Evolutionary conservation across 2,329 filamentous ascomycete genomes (phyloP).

Genomic region (Tolypocladium nubicola): DNA sequence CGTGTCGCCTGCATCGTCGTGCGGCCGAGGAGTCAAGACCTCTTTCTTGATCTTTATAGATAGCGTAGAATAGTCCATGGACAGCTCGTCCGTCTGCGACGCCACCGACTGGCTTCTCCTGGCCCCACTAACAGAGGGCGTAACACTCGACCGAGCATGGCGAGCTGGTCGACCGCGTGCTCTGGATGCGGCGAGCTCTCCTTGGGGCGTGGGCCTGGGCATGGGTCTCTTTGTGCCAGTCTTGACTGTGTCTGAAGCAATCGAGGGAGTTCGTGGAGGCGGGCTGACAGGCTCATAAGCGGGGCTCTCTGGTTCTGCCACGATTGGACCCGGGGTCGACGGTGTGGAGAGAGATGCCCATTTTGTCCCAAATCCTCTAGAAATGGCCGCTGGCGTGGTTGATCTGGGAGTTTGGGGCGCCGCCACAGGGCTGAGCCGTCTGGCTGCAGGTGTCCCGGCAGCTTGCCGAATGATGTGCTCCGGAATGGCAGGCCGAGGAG

Average conservation of each 20-base stretch:
- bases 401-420: slow-evolving; percentile 24
- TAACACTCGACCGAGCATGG: slow-evolving; percentile 21
- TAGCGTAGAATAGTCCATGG: slow-evolving; percentile 29
- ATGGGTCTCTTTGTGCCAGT: slow-evolving; percentile 20
- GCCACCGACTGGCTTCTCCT: slow-evolving; percentile 34
- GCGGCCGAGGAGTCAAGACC: slow-evolving; percentile 40
- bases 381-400: slow-evolving; percentile 16
- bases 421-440: slow-evolving; percentile 18
- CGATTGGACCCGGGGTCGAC: slow-evolving; percentile 39
- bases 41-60: slow-evolving; percentile 47
- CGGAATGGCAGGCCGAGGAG: slow-evolving; percentile 26
- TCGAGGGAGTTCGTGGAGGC: slow-evolving; percentile 26
- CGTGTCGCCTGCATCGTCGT: slow-evolving; percentile 45
- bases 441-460: slow-evolving; percentile 18
- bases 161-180: slow-evolving; percentile 24
- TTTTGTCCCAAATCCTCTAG: slow-evolving; percentile 39
- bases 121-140: slow-evolving; percentile 21
- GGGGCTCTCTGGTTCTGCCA: slow-evolving; percentile 36
- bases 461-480: slow-evolving; percentile 30
- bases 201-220: slow-evolving; percentile 12
- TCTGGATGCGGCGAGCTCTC: slow-evolving; percentile 17
- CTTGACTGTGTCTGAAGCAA: slow-evolving; percentile 22
- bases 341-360: slow-evolving; percentile 48
- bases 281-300: slow-evolving; percentile 50
- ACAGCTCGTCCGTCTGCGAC: slow-evolving; percentile 37